Base-by-base conservation (phyloP, 768 basidiomycete genomes). In the Suillus cothurnatus region DNA sequence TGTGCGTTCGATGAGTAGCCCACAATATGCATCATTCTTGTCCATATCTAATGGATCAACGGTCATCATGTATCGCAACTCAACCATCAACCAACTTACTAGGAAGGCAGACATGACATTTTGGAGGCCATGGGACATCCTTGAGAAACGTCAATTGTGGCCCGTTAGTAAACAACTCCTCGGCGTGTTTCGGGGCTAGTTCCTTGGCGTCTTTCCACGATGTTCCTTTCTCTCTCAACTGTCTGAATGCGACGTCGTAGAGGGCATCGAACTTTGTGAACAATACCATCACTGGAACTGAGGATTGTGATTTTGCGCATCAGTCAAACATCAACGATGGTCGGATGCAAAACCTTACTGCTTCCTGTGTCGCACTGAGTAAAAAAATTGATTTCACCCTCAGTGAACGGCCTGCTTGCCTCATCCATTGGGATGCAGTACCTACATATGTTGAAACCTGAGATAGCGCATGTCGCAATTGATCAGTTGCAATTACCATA, bases 261-360 rank as follows among this genome's bases (percentile, higher is more conserved):
- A 78, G 59, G 28, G 69, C 74, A 64, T 81, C 80, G 47, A 75
- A 75, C 61, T 81, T 81, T 1, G 78, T 81, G 66, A 81, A 80
- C 36, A 82, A 55, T 0, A 72, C 74, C 32, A 82, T 70, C 2
- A 81, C 75, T 6, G 80, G 80, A 26, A 81, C 81, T 82, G 43
- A 32, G 39, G 6, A 4, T 4, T 26, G 12, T 32, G 15, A 64
- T 49, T 49, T 6, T 49, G 23, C 4, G 45, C 14, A 62, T n/a
- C 0, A 62, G 23, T 64, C 1, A 23, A 32, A 11, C 7, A 31
- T 66, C 19, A 36, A 53, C 38, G 41, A 19, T n/a, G 38, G 7
- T 45, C 6, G 34, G 31, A 15, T 19, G 3, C 1, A 6, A 9
- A 6, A 1, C 7, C 62, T 57, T 12, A 71, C 68, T 59, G 28